phyloP scores from a whole-genome alignment of 345 rosid species.

The Cardamine occulta region DNA sequence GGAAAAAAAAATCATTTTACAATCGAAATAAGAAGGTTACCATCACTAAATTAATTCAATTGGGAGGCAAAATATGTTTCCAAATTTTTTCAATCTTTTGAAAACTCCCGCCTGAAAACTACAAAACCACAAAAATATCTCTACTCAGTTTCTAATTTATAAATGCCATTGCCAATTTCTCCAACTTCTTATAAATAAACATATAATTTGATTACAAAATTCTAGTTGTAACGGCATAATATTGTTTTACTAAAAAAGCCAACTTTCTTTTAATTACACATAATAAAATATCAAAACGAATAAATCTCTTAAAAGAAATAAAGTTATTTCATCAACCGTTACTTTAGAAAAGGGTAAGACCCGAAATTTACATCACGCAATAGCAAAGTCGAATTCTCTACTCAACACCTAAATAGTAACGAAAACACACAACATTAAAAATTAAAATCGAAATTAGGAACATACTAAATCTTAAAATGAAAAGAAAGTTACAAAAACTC shows the following conservation, averaged over 20 bases:
- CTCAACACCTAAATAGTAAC: neutral
- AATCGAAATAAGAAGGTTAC: neutral
- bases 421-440: neutral
- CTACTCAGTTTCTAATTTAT: neutral
- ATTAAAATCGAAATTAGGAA: neutral
- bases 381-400: neutral
- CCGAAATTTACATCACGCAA: slow-evolving; percentile 7
- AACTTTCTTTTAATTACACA: neutral
- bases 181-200: neutral
- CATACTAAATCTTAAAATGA: neutral
- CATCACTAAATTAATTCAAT: neutral
- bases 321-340: neutral
- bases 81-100: neutral
- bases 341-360: neutral
- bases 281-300: neutral
- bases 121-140: neutral
- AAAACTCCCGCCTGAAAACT: slow-evolving; percentile 22
- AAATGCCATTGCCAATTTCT: neutral
- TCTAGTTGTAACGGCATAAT: neutral
- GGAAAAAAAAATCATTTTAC: neutral
- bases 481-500: neutral
- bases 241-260: neutral
- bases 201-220: neutral
- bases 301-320: neutral
- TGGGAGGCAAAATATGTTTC: neutral